Conservation (phyloP, 2,329 filamentous ascomycete genomes). For the Proliferodiscus dingleyae region DNA sequence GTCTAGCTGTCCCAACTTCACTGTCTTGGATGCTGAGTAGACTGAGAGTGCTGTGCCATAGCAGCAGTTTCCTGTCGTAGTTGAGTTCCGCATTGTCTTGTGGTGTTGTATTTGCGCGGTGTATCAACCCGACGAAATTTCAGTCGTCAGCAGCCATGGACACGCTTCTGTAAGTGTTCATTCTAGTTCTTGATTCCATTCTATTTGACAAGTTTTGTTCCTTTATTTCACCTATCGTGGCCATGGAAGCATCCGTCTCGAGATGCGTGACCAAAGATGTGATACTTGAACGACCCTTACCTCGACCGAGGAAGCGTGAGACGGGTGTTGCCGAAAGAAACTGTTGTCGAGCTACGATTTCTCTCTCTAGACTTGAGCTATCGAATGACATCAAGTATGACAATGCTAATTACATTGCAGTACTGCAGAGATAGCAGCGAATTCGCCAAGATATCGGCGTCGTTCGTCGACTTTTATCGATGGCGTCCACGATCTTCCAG, state of each 20-base stretch:
- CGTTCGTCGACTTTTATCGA: slow-evolving; percentile 96
- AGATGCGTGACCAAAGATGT: too few species aligned
- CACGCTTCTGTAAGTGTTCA: slow-evolving; percentile 10
- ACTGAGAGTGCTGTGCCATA: too few species aligned
- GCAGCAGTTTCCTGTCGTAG: too few species aligned
- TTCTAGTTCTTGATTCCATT: neutral
- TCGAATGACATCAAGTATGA: slow-evolving; percentile 1
- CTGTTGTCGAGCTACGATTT: neutral
- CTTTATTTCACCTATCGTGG: neutral
- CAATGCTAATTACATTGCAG: slow-evolving; percentile 12
- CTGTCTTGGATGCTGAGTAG: too few species aligned
- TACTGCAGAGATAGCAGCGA: slow-evolving; percentile 87
- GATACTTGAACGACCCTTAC: too few species aligned
- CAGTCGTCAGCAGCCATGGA: slow-evolving; percentile 5
- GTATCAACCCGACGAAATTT: too few species aligned
- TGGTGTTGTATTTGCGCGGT: too few species aligned
- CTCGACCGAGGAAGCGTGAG: too few species aligned
- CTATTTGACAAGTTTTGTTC: neutral
- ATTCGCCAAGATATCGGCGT: slow-evolving; percentile 81
- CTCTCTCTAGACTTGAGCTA: slow-evolving; percentile 5
- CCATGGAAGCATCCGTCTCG: too few species aligned
- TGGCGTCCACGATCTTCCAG: slow-evolving; percentile 88
- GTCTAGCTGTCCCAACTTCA: neutral
- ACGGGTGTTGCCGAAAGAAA: too few species aligned
- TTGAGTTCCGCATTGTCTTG: too few species aligned